Conservation (phyloP, 768 basidiomycete genomes). For the Collybia sp. region DNA sequence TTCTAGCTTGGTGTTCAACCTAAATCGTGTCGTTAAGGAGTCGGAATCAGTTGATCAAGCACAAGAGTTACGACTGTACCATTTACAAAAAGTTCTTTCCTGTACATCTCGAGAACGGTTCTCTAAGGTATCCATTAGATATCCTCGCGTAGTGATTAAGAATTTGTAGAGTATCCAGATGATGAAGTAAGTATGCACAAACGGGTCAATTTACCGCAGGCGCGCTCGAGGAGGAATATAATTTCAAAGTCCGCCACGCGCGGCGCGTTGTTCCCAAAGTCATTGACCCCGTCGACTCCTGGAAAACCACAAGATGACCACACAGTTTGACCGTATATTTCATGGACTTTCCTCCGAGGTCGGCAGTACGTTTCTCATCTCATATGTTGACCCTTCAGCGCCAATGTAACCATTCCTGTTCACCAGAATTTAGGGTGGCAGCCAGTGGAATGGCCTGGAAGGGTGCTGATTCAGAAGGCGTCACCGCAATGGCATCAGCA, state of each 20-base stretch:
- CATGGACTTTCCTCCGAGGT: constrained; percentile 65
- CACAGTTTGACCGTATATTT: constrained; percentile 85
- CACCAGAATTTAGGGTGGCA: constrained; percentile 83
- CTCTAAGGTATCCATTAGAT: constrained; percentile 56
- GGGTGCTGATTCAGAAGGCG: constrained; percentile 59
- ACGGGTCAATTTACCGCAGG: background rate
- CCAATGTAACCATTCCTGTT: constrained; percentile 1
- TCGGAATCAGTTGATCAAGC: constrained; percentile 5
- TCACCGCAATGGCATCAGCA: constrained; percentile 56
- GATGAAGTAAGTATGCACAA: too few species aligned
- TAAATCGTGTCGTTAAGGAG: constrained; percentile 22
- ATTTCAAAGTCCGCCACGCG: constrained; percentile 31
- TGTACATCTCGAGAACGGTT: constrained; percentile 61
- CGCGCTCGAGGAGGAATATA: background rate
- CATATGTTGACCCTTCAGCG: background rate
- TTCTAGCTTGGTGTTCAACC: constrained; percentile 96
- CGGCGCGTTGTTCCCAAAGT: constrained; percentile 31
- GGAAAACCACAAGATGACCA: constrained; percentile 42
- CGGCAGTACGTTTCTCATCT: constrained; percentile 65
- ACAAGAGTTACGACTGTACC: constrained; percentile 36
- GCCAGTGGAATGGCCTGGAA: constrained; percentile 94
- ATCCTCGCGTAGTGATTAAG: constrained; percentile 2
- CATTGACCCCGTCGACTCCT: too few species aligned
- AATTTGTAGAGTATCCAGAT: constrained; percentile 4
- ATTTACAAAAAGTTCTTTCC: constrained; percentile 88